These are phyloP conservation scores for Alternaria atra DNA, from an alignment of 2,329 filamentous ascomycete species.

Conservation along the genomic window DNA sequence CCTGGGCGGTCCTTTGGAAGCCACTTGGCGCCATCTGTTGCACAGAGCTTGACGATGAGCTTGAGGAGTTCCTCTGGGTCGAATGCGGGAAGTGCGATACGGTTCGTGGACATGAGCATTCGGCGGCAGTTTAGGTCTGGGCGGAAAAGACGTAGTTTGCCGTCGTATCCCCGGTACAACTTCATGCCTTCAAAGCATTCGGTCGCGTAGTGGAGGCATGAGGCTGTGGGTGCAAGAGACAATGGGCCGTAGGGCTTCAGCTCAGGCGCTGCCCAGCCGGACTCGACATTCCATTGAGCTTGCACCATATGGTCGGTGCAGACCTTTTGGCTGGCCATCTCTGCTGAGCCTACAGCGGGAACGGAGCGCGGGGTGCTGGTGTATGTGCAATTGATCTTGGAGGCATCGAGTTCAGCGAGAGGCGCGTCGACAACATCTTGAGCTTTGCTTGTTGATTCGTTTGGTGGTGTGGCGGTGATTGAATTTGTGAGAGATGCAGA, in stretches of 20 bases:
- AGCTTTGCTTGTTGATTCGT: slow-evolving; percentile 24
- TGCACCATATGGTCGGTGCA: slow-evolving; percentile 91
- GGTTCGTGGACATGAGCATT: slow-evolving; percentile 63
- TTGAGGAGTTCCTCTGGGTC: slow-evolving; percentile 75
- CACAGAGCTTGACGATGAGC: slow-evolving; percentile 75
- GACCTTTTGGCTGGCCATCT: slow-evolving; percentile 52
- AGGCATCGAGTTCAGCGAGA: slow-evolving; percentile 56
- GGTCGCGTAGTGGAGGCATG: slow-evolving; percentile 86
- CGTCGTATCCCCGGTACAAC: slow-evolving; percentile 73
- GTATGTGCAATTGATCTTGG: slow-evolving; percentile 53
- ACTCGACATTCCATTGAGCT: slow-evolving; percentile 69
- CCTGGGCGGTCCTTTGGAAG: slow-evolving; percentile 74
- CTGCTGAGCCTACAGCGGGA: slow-evolving; percentile 52
- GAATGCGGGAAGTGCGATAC: slow-evolving; percentile 80
- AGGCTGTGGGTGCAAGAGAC: slow-evolving; percentile 80
- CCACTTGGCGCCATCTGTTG: slow-evolving; percentile 80
- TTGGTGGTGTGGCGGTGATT: slow-evolving; percentile 36
- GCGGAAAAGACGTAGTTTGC: slow-evolving; percentile 79
- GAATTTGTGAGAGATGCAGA: slow-evolving; percentile 34
- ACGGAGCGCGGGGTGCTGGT: slow-evolving; percentile 54
- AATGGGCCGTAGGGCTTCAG: slow-evolving; percentile 81
- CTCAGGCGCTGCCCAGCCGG: slow-evolving; percentile 77
- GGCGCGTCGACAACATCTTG: slow-evolving; percentile 27
- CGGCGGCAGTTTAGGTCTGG: slow-evolving; percentile 75
- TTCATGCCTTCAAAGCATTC: slow-evolving; percentile 92